Conservation (phyloP, 495 filamentous ascomycete species). For the Aeminium ludgeri region DNA sequence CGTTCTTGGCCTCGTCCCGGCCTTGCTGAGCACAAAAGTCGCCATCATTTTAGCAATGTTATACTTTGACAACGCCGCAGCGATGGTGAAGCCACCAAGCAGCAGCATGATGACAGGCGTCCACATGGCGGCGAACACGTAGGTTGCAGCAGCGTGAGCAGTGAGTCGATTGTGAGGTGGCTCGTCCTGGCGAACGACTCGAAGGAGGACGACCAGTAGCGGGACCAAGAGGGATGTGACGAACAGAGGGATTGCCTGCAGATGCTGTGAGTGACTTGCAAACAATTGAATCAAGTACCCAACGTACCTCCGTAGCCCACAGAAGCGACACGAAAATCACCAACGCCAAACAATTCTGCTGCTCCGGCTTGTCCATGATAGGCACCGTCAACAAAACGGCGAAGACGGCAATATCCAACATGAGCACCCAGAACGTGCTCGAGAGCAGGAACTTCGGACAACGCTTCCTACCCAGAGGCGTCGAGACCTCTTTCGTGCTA, state of each 20-base stretch:
- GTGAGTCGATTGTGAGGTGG: slow-evolving; percentile 51
- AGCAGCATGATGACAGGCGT: slow-evolving; percentile 98
- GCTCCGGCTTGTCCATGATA: slow-evolving; percentile 67
- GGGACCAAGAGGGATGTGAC: slow-evolving; percentile 89
- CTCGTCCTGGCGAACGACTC: slow-evolving; percentile 62
- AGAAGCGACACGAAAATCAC: slow-evolving; percentile 83
- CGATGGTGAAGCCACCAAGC: slow-evolving; percentile 89
- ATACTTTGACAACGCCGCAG: slow-evolving; percentile 89
- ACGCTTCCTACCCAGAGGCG: slow-evolving; percentile 61
- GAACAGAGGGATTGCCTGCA: slow-evolving; percentile 83
- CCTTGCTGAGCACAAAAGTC: slow-evolving; percentile 92
- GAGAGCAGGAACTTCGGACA: slow-evolving; percentile 73
- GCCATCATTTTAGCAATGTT: slow-evolving; percentile 95
- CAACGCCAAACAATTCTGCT: slow-evolving; percentile 92
- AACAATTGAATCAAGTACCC: neutral
- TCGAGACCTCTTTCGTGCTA: slow-evolving; percentile 48
- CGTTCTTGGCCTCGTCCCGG: slow-evolving; percentile 70
- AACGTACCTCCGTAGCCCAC: slow-evolving; percentile 83
- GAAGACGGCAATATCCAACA: slow-evolving; percentile 57
- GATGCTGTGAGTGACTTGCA: slow-evolving; percentile 2
- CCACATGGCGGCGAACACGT: slow-evolving; percentile 93
- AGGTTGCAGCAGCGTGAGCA: slow-evolving; percentile 56
- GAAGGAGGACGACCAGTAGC: slow-evolving; percentile 76
- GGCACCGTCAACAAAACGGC: slow-evolving; percentile 50
- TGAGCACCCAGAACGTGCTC: slow-evolving; percentile 59